Percentiles rank a stretch among this genome's conserved stretches.
Conservation (phyloP, 1,284 basidiomycete species). For the Irpex sp. region DNA sequence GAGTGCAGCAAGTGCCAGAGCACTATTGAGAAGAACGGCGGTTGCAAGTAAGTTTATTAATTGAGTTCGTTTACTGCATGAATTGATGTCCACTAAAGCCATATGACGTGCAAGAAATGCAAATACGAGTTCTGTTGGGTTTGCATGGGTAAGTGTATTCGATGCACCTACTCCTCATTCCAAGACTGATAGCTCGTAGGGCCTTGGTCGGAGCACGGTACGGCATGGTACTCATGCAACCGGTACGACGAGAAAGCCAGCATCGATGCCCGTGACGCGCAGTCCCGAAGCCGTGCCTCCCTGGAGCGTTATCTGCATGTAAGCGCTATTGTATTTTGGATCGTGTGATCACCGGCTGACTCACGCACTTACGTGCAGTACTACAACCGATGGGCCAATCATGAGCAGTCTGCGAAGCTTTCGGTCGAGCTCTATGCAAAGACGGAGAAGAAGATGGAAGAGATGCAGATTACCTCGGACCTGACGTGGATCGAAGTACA, state of each 20-base stretch:
- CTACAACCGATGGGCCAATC: constrained; percentile 98
- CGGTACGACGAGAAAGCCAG: constrained; percentile 94
- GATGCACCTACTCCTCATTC: constrained; percentile 13
- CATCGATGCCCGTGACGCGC: constrained; percentile 84
- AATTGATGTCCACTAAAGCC: constrained; percentile 43
- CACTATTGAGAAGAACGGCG: constrained; percentile 99
- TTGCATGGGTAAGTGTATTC: constrained; percentile 57
- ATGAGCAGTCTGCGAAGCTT: constrained; percentile 96
- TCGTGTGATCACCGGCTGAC: not conserved
- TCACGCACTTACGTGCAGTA: constrained; percentile 54
- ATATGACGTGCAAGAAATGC: constrained; percentile 99
- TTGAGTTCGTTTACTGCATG: not conserved
- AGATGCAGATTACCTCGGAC: constrained; percentile 91
- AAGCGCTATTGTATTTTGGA: constrained; percentile 29
- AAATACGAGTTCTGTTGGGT: constrained; percentile 88
- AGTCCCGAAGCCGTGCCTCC: constrained; percentile 84
- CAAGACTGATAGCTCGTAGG: constrained; percentile 45
- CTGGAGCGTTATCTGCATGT: constrained; percentile 97
- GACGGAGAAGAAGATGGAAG: constrained; percentile 99
- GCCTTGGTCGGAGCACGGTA: constrained; percentile 97
- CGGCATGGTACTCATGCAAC: constrained; percentile 97
- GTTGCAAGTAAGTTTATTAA: constrained; percentile 82
- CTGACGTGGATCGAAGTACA: constrained; percentile 99
- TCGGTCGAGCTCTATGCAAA: constrained; percentile 89
- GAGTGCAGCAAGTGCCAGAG: constrained; percentile 95